Percentiles rank a stretch among this genome's conserved stretches.
These are phyloP conservation scores for Fraxinus velutina DNA, from an alignment of 305 asterid genomes.

Conservation along the genomic window DNA sequence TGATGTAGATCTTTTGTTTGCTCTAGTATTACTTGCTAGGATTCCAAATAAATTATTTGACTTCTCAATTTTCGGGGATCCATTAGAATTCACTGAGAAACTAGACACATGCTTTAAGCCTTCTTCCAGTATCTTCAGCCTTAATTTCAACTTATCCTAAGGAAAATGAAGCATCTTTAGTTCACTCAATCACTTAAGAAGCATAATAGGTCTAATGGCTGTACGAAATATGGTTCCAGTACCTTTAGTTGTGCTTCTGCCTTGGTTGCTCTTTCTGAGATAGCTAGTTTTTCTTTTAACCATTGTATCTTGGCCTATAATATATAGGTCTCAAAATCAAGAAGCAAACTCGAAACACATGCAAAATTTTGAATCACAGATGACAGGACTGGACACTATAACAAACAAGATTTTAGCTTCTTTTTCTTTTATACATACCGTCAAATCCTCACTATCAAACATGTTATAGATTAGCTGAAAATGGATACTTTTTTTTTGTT, in stretches of 20 bases:
- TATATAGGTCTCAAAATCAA: slow-evolving; percentile 12
- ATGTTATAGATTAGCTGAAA: background rate
- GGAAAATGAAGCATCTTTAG: slow-evolving; percentile 17
- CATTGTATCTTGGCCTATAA: slow-evolving; percentile 79
- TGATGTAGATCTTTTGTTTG: slow-evolving; percentile 53
- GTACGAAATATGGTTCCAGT: slow-evolving; percentile 10
- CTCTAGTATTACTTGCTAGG: slow-evolving; percentile 54
- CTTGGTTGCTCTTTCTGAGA: slow-evolving; percentile 71
- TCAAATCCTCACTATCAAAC: background rate
- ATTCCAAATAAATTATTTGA: slow-evolving; percentile 50
- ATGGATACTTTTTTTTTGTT: background rate
- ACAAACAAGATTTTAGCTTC: background rate
- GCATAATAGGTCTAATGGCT: background rate
- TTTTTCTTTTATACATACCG: background rate
- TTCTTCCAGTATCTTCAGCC: slow-evolving; percentile 81
- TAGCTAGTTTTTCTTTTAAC: slow-evolving; percentile 58
- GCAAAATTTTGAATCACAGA: background rate
- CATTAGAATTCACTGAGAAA: slow-evolving; percentile 30
- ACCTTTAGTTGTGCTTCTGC: slow-evolving; percentile 87
- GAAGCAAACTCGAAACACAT: background rate
- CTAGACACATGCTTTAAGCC: slow-evolving; percentile 44
- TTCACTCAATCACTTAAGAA: background rate
- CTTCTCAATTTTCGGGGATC: slow-evolving; percentile 50
- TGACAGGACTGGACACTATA: background rate
- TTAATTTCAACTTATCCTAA: slow-evolving; percentile 79